phyloP scores from a whole-genome alignment of 345 rosid genomes.

The Dipteronia sinensis region DNA sequence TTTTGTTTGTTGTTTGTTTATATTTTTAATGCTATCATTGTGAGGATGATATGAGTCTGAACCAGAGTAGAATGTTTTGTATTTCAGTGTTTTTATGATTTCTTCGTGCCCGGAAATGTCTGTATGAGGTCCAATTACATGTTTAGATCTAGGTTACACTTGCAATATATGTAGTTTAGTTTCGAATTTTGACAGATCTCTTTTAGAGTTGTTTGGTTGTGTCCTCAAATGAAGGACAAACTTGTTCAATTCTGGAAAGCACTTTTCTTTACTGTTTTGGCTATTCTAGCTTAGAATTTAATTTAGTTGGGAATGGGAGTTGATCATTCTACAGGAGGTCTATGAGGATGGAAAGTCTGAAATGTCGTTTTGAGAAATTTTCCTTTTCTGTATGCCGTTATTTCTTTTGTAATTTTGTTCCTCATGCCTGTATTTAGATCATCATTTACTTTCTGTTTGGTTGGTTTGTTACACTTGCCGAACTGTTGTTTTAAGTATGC shows the following conservation, averaged over 20 bases:
- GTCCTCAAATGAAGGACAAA: not conserved
- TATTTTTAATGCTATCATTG: not conserved
- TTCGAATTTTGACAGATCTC: not conserved
- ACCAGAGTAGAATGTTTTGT: not conserved
- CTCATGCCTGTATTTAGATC: not conserved
- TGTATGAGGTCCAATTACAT: not conserved
- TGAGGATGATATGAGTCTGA: not conserved
- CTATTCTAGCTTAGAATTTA: not conserved
- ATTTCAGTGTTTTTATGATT: not conserved
- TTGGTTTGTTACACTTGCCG: not conserved
- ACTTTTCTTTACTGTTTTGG: not conserved
- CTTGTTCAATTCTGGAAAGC: not conserved
- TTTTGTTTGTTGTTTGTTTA: not conserved
- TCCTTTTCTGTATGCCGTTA: not conserved
- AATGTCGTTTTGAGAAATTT: not conserved
- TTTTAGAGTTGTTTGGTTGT: not conserved
- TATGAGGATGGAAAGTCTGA: not conserved
- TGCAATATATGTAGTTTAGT: constrained; percentile 1
- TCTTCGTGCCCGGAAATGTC: not conserved
- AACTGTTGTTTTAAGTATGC: not conserved
- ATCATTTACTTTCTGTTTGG: not conserved
- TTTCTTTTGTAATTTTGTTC: not conserved
- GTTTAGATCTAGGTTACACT: not conserved
- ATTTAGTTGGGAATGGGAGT: not conserved
- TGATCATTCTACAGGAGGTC: not conserved